phyloP scores from a whole-genome alignment of 73 alveolate genomes.

The Vitrella brassicaformis region DNA sequence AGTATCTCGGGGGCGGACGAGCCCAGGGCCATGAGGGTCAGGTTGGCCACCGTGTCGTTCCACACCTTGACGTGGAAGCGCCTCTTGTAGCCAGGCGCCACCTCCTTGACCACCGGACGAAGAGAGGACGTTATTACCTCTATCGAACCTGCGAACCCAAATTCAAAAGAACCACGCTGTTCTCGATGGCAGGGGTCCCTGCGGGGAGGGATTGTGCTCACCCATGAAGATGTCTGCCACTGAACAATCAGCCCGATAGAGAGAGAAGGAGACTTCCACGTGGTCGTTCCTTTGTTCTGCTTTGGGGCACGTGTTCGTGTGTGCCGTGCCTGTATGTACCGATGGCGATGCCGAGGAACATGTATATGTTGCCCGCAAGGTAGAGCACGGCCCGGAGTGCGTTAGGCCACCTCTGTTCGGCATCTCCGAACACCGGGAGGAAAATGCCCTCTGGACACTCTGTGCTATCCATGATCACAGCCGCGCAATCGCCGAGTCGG shows the following conservation, averaged over 20 bases:
- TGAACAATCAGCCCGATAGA: conserved; percentile 12
- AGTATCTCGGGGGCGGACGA: conserved; percentile 65
- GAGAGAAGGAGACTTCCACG: conserved; percentile 11
- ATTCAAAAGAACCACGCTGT: not conserved
- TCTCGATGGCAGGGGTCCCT: not conserved
- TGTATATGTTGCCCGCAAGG: conserved; percentile 12
- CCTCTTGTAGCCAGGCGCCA: not conserved
- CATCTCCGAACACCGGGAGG: conserved; percentile 32
- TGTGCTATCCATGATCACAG: too few species aligned
- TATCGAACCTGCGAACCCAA: conserved; percentile 24
- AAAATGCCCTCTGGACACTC: conserved; percentile 11
- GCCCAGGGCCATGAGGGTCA: conserved; percentile 63
- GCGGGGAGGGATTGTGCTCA: not conserved
- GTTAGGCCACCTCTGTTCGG: conserved; percentile 29
- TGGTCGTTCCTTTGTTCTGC: not conserved
- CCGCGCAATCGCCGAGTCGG: too few species aligned
- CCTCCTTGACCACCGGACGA: conserved; percentile 2
- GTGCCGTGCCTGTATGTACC: too few species aligned
- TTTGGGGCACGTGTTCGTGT: not conserved
- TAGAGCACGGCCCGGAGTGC: conserved; percentile 26
- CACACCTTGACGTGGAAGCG: conserved; percentile 38
- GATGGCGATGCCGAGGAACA: conserved; percentile 22
- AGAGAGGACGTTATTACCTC: conserved; percentile 23
- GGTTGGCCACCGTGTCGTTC: conserved; percentile 66
- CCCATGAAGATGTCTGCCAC: conserved; percentile 37